Evolutionary conservation across 805 yeast genomes (phyloP).

Genomic region (Monosporozyma aerobia): DNA sequence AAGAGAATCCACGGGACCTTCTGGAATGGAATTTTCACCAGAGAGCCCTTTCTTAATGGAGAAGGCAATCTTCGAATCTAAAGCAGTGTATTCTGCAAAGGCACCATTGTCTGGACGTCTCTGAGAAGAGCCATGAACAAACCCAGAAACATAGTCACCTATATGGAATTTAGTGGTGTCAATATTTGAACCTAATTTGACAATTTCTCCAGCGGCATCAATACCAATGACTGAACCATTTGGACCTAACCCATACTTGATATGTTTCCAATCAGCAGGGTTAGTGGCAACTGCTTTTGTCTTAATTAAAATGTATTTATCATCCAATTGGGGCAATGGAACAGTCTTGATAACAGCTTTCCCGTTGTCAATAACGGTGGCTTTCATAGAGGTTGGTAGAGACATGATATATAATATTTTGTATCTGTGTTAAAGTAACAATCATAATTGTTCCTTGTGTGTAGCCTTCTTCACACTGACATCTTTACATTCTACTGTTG

Average conservation of each 20-base stretch:
- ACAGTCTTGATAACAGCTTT: conserved; percentile 23
- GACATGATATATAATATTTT: no score
- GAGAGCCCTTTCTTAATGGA: conserved; percentile 6
- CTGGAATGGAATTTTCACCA: conserved; percentile 10
- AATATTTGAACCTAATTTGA: conserved; percentile 38
- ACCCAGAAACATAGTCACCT: conserved; percentile 49
- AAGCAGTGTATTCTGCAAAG: conserved; percentile 44
- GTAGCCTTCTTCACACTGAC: no score
- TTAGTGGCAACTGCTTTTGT: conserved; percentile 47
- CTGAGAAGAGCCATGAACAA: conserved; percentile 43
- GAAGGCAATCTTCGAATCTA: conserved; percentile 26
- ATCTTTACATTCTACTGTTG: no score
- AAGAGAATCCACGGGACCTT: conserved; percentile 34
- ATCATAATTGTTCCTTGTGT: no score
- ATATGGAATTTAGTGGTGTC: conserved; percentile 22
- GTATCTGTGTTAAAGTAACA: no score
- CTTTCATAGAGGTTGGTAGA: conserved; percentile 31
- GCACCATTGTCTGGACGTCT: conserved; percentile 40
- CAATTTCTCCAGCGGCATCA: conserved; percentile 51
- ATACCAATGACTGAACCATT: conserved; percentile 46
- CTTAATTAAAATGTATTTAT: conserved; percentile 35
- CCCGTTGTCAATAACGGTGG: conserved; percentile 32
- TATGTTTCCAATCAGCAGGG: conserved; percentile 64
- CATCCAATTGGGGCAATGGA: conserved; percentile 31
- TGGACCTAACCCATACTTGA: conserved; percentile 31